Conservation (phyloP, 352 stramenopile species). For the Globisporangium takayamanum region DNA sequence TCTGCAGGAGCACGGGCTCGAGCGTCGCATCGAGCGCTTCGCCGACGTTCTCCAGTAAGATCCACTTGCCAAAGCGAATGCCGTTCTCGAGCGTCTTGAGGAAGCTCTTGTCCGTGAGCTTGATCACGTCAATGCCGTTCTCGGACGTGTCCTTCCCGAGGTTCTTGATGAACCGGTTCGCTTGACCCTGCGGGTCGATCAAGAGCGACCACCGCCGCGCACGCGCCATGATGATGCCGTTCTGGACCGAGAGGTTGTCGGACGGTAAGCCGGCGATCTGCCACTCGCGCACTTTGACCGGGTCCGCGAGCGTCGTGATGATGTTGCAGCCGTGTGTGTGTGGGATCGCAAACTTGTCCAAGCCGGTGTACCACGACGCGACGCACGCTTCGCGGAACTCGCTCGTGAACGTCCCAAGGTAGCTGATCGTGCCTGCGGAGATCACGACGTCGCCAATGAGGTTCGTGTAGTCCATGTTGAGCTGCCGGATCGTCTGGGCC, state of each 20-base stretch:
- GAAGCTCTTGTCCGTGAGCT: constrained; percentile 77
- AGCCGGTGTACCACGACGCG: constrained; percentile 71
- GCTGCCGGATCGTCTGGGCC: constrained; percentile 78
- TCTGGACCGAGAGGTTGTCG: constrained; percentile 89
- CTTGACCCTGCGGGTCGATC: constrained; percentile 91
- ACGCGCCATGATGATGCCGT: constrained; percentile 90
- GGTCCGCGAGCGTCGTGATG: constrained; percentile 86
- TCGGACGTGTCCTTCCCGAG: constrained; percentile 81
- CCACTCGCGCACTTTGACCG: constrained; percentile 88
- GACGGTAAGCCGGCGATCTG: constrained; percentile 88
- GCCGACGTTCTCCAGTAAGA: constrained; percentile 86
- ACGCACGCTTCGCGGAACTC: constrained; percentile 89
- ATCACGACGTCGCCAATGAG: constrained; percentile 90
- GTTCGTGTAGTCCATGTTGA: constrained; percentile 80
- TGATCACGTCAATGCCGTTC: constrained; percentile 82
- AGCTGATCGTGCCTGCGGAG: constrained; percentile 89
- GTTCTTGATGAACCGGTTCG: constrained; percentile 93
- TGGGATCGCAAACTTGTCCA: constrained; percentile 66
- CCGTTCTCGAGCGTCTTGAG: constrained; percentile 87
- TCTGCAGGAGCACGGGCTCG: constrained; percentile 88
- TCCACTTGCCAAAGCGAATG: constrained; percentile 90
- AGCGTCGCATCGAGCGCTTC: constrained; percentile 86
- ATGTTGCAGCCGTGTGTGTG: constrained; percentile 84
- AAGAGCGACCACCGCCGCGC: constrained; percentile 87
- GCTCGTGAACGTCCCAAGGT: constrained; percentile 90